phyloP scores from a whole-genome alignment of 106 monocot genomes.

The Cymbidium sinense region DNA sequence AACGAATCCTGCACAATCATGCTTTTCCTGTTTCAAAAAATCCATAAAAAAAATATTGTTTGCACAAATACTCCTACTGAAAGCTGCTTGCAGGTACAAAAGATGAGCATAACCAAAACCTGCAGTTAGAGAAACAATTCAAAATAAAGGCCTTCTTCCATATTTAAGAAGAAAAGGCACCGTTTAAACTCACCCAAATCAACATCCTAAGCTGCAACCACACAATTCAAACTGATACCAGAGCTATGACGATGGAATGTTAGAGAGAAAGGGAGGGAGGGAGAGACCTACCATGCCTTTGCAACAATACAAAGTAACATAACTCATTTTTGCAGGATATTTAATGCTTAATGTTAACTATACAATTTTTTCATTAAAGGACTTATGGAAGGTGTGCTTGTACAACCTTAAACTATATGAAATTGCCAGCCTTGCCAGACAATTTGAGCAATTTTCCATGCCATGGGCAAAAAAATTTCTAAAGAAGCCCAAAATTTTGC shows the following conservation, averaged over 20 bases:
- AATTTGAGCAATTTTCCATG: conserved; percentile 1
- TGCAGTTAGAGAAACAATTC: too few relatives aligned
- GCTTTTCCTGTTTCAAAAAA: not conserved
- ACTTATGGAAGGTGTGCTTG: not conserved
- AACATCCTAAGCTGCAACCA: not conserved
- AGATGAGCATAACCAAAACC: too few relatives aligned
- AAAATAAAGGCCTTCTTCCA: not conserved
- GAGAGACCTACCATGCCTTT: not conserved
- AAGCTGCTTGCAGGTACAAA: too few relatives aligned
- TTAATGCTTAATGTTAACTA: not conserved
- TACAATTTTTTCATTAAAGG: conserved; percentile 5
- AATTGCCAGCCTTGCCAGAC: not conserved
- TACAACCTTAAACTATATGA: conserved; percentile 2
- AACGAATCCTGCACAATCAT: not conserved
- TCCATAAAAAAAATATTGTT: not conserved
- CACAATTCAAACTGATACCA: not conserved
- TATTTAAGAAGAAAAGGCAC: not conserved
- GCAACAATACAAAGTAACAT: not conserved
- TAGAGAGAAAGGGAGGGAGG: not conserved
- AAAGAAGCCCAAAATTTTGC: conserved; percentile 5
- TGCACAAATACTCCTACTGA: not conserved
- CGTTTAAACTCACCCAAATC: not conserved
- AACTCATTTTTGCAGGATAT: conserved; percentile 2
- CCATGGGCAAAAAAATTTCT: conserved; percentile 4
- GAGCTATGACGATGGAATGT: not conserved